phyloP scores from a whole-genome alignment of 495 filamentous ascomycete species.

The Neurospora africana region DNA sequence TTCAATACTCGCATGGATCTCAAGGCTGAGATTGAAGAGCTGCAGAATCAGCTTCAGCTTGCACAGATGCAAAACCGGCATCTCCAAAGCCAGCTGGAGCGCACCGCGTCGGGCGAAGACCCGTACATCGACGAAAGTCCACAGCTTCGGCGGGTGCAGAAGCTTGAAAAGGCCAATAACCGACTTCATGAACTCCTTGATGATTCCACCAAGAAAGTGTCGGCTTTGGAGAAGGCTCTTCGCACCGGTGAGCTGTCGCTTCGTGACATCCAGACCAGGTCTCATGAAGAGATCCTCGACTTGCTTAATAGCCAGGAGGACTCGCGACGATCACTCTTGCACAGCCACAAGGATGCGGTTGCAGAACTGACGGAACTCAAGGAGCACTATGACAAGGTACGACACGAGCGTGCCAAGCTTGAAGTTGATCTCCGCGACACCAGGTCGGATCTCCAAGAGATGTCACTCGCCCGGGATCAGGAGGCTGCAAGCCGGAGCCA shows the following conservation, averaged over 20 bases:
- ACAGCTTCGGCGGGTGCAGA: conserved; percentile 71
- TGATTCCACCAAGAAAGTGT: conserved; percentile 88
- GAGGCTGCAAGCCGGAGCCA: conserved; percentile 75
- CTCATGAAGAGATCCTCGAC: conserved; percentile 90
- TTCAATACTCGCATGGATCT: conserved; percentile 88
- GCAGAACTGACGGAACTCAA: conserved; percentile 80
- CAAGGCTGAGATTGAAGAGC: conserved; percentile 79
- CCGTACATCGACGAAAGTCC: conserved; percentile 71
- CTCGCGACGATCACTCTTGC: conserved; percentile 67
- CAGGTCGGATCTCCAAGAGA: conserved; percentile 72
- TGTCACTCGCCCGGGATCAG: conserved; percentile 66
- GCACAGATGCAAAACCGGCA: conserved; percentile 94
- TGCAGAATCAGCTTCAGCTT: conserved; percentile 92
- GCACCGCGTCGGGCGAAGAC: conserved; percentile 43
- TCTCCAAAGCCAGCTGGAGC: conserved; percentile 77
- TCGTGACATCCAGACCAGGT: conserved; percentile 85
- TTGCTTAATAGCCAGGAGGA: conserved; percentile 91
- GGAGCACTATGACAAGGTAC: conserved; percentile 71
- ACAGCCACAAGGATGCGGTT: conserved; percentile 75
- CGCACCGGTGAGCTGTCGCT: conserved; percentile 81
- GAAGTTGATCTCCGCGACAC: conserved; percentile 89
- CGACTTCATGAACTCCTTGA: conserved; percentile 91
- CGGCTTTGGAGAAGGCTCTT: conserved; percentile 76
- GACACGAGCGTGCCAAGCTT: conserved; percentile 61
- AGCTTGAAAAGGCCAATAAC: conserved; percentile 86